A percentile compares a stretch with the other conserved stretches of the same genome.
These are phyloP conservation scores for Datura wrightii DNA, from an alignment of 257 asterid genomes.

Conservation along the genomic window DNA sequence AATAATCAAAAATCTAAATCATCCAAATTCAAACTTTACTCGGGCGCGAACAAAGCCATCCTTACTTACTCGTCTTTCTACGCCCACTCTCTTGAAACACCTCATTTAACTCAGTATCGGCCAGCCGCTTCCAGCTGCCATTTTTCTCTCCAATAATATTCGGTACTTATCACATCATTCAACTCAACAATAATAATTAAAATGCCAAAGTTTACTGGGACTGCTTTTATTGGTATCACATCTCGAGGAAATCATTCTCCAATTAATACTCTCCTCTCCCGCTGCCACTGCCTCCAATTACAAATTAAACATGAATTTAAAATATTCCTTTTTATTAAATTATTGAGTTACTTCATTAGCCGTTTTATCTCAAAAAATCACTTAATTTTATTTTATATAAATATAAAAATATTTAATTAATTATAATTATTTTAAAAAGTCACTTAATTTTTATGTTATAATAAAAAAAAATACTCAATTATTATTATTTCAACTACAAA, in stretches of 20 bases:
- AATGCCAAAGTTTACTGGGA: not conserved
- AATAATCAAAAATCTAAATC: too few species aligned
- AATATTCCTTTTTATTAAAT: not conserved
- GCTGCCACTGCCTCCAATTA: not conserved
- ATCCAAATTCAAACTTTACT: too few species aligned
- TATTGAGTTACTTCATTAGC: too few species aligned
- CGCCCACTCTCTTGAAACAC: not conserved
- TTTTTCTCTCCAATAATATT: not conserved
- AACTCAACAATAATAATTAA: not conserved
- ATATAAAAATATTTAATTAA: too few species aligned
- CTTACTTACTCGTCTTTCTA: not conserved
- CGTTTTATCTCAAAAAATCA: too few species aligned
- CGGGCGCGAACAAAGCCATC: too few species aligned
- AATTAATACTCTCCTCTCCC: not conserved
- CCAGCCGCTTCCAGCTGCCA: constrained; percentile 28
- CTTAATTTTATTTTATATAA: too few species aligned
- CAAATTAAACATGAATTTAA: not conserved
- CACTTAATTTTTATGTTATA: too few species aligned
- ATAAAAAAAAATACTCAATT: too few species aligned
- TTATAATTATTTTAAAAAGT: too few species aligned
- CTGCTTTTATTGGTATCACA: not conserved
- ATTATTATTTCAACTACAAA: too few species aligned
- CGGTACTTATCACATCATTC: not conserved
- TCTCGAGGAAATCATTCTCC: not conserved
- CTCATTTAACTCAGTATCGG: not conserved